These are phyloP conservation scores for Venturia nashicola DNA, from an alignment of 2,329 filamentous ascomycete species.

Conservation along the genomic window DNA sequence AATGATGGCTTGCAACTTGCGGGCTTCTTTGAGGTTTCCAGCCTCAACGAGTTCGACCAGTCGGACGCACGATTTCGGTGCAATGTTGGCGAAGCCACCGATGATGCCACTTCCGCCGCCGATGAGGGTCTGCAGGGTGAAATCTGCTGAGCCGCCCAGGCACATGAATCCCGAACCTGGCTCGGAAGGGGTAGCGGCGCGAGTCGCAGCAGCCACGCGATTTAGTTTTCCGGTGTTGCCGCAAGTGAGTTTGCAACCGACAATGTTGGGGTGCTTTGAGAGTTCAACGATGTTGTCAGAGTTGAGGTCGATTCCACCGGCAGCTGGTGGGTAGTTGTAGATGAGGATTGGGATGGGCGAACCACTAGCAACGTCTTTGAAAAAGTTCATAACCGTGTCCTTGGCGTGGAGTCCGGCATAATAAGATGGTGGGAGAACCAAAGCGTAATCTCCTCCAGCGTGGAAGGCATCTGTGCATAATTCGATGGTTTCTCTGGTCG, in stretches of 20 bases:
- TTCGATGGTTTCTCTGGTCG: conserved; percentile 59
- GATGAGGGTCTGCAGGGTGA: conserved; percentile 57
- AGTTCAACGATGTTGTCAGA: conserved; percentile 50
- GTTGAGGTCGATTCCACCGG: conserved; percentile 50
- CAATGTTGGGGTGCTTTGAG: conserved; percentile 51
- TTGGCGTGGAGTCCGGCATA: conserved; percentile 56
- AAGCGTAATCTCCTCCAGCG: conserved; percentile 61
- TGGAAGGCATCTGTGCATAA: conserved; percentile 56
- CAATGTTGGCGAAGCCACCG: conserved; percentile 58
- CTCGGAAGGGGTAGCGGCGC: conserved; percentile 23
- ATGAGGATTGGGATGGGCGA: conserved; percentile 55
- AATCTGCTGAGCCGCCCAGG: conserved; percentile 62
- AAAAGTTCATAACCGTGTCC: conserved; percentile 49
- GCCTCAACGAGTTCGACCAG: conserved; percentile 47
- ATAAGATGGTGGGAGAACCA: conserved; percentile 67
- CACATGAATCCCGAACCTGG: conserved; percentile 50
- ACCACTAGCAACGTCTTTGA: conserved; percentile 48
- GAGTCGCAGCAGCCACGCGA: conserved; percentile 44
- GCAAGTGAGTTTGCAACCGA: conserved; percentile 57
- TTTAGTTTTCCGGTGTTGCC: conserved; percentile 58
- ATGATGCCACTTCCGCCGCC: conserved; percentile 62
- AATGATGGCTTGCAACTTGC: conserved; percentile 51
- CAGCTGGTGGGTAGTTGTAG: conserved; percentile 58
- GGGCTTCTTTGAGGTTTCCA: conserved; percentile 49
- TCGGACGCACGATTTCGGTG: conserved; percentile 52